Base-by-base conservation (phyloP, 2,329 filamentous ascomycete genomes). In the Trematosphaeria pertusa region DNA sequence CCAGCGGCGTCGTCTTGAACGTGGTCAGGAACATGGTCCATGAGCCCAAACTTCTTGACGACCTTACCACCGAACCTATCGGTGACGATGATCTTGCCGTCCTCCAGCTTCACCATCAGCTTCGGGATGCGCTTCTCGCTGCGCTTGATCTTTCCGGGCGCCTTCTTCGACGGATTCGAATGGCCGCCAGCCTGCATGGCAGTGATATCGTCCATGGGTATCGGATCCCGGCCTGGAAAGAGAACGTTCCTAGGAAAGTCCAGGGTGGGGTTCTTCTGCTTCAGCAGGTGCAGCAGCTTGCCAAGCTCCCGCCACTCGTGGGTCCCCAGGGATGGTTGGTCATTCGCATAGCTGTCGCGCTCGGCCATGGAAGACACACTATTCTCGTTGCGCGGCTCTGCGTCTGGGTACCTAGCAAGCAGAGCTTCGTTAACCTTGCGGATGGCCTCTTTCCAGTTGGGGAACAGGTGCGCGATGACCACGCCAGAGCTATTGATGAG, bases 261-360 rank as follows among this genome's bases (percentile, higher is more conserved):
- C 14, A 37, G 7, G 12, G 11, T 26, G 3, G 43, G 35, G 34
- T 39, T 10, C 2, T 19, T 9, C 19, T 24, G 24, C n/a, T 21
- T 17, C 20, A 43, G 15, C 22, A 18, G n/a, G 7, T 2, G 11
- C 5, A 47, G 11, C 12, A 24, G 5, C 19, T 21, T 22, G 12
- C 37, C 44, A 10, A 42, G 12, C 15, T 37, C 35, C 14, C 38
- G 37, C 44, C 31, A 42, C 31, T 47, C 44, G 10, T 42, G 31
- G 26, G 38, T 43, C 4, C 44, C 44, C 26, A 42, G 15, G 2
- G 22, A 21, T 4, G 12, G 14, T 11, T 32, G 10, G 34, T 19
- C 33, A 3, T 22, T 4, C 17, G 14, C n/a, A 18, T 28, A 47
- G 3, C 10, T 10, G 11, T 43, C 44, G 17, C 37, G 37, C 14